Conservation (phyloP, 805 yeast species). For the Saturnispora silvae region DNA sequence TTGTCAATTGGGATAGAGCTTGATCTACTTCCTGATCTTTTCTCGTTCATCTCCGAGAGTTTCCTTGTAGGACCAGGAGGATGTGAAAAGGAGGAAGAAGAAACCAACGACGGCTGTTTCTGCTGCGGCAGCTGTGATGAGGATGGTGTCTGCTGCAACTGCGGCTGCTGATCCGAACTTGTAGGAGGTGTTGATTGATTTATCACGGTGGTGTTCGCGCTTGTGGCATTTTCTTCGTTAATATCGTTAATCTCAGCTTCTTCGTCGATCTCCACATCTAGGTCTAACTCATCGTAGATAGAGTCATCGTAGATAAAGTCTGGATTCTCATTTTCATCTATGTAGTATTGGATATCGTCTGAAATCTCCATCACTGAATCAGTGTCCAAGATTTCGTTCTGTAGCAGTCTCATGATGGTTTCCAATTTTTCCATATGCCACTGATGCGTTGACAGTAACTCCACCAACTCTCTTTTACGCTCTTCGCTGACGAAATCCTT, state of each 20-base stretch:
- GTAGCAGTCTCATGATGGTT: conserved; percentile 60
- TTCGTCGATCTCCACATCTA: conserved; percentile 36
- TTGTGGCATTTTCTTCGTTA: conserved; percentile 10
- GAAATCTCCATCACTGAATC: conserved; percentile 65
- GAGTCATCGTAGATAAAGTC: conserved; percentile 94
- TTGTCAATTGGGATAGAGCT: conserved; percentile 8
- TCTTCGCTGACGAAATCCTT: conserved; percentile 31
- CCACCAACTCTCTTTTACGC: conserved; percentile 49
- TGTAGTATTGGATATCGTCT: conserved; percentile 87
- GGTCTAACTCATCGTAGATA: conserved; percentile 77
- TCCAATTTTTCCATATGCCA: conserved; percentile 77
- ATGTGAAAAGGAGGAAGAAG: too few relatives aligned
- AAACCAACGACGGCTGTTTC: neutral
- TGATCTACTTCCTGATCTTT: conserved; percentile 8
- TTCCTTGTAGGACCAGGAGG: too few relatives aligned
- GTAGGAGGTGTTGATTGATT: conserved; percentile 6
- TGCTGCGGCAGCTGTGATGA: too few relatives aligned
- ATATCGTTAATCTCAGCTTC: conserved; percentile 22
- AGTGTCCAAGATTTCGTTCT: conserved; percentile 66
- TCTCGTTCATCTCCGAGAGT: conserved; percentile 3
- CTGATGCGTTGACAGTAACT: conserved; percentile 59
- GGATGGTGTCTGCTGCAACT: conserved; percentile 6
- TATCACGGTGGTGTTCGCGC: conserved; percentile 6
- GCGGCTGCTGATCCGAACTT: conserved; percentile 5
- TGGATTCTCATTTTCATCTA: conserved; percentile 86